Percentiles rank a stretch among this genome's conserved stretches.
Conservation (phyloP, 345 rosid species). For the Moringa oleifera region DNA sequence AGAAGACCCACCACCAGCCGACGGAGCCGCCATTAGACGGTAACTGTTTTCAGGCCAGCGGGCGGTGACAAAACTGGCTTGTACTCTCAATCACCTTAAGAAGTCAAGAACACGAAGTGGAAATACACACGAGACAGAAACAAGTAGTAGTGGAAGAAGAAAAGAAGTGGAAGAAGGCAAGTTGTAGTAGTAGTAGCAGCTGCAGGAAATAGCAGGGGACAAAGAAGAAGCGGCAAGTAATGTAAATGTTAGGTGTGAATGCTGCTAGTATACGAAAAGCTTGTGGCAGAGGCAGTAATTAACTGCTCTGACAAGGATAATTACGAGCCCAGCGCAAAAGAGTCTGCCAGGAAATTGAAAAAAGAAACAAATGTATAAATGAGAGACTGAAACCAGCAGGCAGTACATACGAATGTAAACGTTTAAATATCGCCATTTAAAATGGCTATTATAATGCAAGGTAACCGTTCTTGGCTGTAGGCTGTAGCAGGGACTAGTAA, state of each 20-base stretch:
- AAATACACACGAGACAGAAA: background rate
- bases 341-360: background rate
- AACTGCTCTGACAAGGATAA: conserved; percentile 54
- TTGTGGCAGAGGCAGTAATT: conserved; percentile 62
- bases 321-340: conserved; percentile 16
- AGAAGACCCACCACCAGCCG: conserved; percentile 22
- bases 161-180: background rate
- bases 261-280: conserved; percentile 7
- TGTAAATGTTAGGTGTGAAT: conserved; percentile 19
- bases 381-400: too few species aligned
- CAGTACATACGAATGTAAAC: background rate
- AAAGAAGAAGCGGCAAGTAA: conserved; percentile 31
- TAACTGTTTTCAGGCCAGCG: conserved; percentile 1
- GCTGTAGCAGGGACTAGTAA: conserved; percentile 10
- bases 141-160: background rate
- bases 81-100: conserved; percentile 4
- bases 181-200: conserved; percentile 1
- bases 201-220: conserved; percentile 11
- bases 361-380: background rate
- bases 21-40: conserved; percentile 38
- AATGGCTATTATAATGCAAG: background rate
- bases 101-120: conserved; percentile 9
- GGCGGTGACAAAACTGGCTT: background rate
- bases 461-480: too few species aligned
- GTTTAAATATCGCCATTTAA: background rate